Conservation (phyloP, 2,329 filamentous ascomycete genomes). For the Arthrobotrys iridis region DNA sequence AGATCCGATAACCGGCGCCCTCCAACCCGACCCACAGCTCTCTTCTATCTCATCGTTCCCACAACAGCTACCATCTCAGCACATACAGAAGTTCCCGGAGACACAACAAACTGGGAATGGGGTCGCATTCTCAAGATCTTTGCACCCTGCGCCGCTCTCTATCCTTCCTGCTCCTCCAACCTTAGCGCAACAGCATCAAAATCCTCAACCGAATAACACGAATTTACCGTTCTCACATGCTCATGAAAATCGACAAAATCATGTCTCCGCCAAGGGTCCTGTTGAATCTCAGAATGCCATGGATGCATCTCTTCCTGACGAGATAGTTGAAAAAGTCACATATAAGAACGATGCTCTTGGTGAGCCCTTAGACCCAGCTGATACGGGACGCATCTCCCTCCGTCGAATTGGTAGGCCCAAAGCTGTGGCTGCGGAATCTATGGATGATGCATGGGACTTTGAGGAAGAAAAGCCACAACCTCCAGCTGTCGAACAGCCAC, state of each 20-base stretch:
- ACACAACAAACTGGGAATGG: conserved; percentile 61
- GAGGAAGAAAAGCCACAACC: conserved; percentile 75
- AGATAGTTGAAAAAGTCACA: conserved; percentile 69
- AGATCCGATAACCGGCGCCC: conserved; percentile 57
- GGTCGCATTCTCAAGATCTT: conserved; percentile 22
- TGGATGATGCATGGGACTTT: conserved; percentile 89
- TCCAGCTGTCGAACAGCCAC: conserved; percentile 81
- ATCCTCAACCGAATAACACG: conserved; percentile 35
- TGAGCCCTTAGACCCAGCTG: conserved; percentile 65
- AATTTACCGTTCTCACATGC: conserved; percentile 29
- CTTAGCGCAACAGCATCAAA: conserved; percentile 19
- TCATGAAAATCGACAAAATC: conserved; percentile 38
- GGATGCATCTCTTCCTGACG: conserved; percentile 62
- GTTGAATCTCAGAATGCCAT: conserved; percentile 26
- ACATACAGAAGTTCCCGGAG: conserved; percentile 69
- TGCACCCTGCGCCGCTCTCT: conserved; percentile 67
- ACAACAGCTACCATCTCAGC: conserved; percentile 68
- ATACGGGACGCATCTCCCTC: conserved; percentile 71
- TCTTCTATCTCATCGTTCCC: conserved; percentile 63
- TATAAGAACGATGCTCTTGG: conserved; percentile 71
- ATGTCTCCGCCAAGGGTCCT: conserved; percentile 9
- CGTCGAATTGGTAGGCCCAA: conserved; percentile 89
- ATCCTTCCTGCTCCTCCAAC: conserved; percentile 70
- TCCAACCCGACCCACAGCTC: conserved; percentile 57
- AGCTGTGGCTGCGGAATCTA: conserved; percentile 67